Evolutionary conservation across 176 grass and related monocot genomes (phyloP).

Genomic region (Aegilops sharonensis): DNA sequence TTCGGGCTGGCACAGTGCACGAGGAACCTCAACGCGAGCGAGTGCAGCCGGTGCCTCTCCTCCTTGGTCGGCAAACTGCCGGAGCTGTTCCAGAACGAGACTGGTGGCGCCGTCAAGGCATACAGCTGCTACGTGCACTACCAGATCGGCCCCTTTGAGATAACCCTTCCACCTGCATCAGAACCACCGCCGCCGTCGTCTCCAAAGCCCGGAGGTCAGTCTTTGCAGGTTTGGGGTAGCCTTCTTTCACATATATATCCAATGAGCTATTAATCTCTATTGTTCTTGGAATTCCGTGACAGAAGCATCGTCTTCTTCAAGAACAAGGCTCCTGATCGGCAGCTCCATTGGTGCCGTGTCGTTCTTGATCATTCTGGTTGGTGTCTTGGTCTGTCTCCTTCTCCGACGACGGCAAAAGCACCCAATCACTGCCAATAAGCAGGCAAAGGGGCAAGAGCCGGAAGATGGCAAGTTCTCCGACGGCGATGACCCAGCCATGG

Average conservation of each 20-base stretch:
- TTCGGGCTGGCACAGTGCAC: constrained; percentile 58
- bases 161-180: background rate
- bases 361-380: background rate
- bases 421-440: background rate
- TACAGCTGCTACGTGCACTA: constrained; percentile 41
- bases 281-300: background rate
- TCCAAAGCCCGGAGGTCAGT: constrained; percentile 1
- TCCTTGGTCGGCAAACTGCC: background rate
- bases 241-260: background rate
- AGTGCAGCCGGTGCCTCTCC: constrained; percentile 26
- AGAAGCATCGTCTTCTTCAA: background rate
- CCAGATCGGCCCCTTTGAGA: background rate
- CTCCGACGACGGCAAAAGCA: background rate
- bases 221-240: background rate
- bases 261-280: background rate
- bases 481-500: background rate
- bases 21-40: constrained; percentile 12
- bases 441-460: background rate
- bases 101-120: background rate
- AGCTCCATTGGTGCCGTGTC: background rate
- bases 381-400: background rate
- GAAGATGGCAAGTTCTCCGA: background rate
- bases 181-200: background rate
- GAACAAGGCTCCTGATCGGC: background rate
- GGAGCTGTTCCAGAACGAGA: background rate